A percentile compares a stretch with the other conserved stretches of the same genome.
Conservation (phyloP, 2,329 filamentous ascomycete species). For the Penicillium freii region DNA sequence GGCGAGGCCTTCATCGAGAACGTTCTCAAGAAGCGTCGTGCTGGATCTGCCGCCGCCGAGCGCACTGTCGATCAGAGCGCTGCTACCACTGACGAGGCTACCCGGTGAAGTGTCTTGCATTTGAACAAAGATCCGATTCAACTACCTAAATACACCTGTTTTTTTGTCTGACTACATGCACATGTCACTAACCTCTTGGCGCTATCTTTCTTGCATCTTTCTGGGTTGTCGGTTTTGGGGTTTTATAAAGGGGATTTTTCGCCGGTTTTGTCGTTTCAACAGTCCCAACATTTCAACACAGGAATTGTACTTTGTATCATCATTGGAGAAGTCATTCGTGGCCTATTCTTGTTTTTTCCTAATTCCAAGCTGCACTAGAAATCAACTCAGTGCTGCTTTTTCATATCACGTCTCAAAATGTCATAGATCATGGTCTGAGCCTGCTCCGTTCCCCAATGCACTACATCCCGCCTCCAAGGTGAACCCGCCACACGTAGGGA, state of each 20-base stretch:
- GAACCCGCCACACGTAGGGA: not conserved
- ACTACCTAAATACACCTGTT: not conserved
- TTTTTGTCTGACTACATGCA: not conserved
- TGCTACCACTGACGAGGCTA: constrained; percentile 26
- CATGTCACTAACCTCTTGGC: constrained; percentile 10
- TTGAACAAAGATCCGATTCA: not conserved
- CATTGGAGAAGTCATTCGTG: constrained; percentile 13
- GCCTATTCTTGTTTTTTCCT: not conserved
- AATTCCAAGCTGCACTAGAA: constrained; percentile 4
- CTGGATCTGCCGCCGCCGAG: constrained; percentile 28
- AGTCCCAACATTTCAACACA: constrained; percentile 13
- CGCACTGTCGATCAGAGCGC: constrained; percentile 27
- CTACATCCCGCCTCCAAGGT: not conserved
- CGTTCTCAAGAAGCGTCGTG: constrained; percentile 75
- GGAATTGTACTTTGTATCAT: constrained; percentile 17
- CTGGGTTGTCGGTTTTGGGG: constrained; percentile 14
- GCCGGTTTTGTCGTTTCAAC: constrained; percentile 9
- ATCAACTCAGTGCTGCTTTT: constrained; percentile 1
- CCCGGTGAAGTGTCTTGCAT: constrained; percentile 23
- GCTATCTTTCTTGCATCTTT: constrained; percentile 20
- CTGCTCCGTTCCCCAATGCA: not conserved
- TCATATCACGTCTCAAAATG: constrained; percentile 1
- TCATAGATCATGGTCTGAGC: not conserved
- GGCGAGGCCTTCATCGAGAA: constrained; percentile 99
- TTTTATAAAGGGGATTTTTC: constrained; percentile 9